Conservation (phyloP, 495 filamentous ascomycete species). For the Lasiosphaeris hirsuta region DNA sequence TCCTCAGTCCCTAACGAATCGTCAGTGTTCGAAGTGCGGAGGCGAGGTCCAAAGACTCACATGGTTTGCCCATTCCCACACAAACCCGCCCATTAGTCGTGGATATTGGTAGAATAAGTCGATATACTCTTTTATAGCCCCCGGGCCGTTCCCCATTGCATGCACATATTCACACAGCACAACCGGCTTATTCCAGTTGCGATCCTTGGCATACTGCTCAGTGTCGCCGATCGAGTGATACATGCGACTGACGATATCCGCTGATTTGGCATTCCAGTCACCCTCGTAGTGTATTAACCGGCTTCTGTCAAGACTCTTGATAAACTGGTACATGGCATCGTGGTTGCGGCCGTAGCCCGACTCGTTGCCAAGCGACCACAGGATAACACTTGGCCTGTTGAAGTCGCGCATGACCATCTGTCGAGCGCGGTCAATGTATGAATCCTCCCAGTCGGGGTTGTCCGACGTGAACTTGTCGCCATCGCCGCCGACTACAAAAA, state of each 20-base stretch:
- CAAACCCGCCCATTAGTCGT: conserved; percentile 65
- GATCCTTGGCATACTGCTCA: conserved; percentile 38
- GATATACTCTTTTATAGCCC: conserved; percentile 64
- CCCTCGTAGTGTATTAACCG: conserved; percentile 68
- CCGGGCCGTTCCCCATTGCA: conserved; percentile 75
- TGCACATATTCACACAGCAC: conserved; percentile 69
- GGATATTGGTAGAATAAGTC: conserved; percentile 62
- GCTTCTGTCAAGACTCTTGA: conserved; percentile 53
- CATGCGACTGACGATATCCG: conserved; percentile 67
- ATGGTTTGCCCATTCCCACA: conserved; percentile 78
- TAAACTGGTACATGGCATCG: conserved; percentile 62
- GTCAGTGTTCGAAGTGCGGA: conserved; percentile 10
- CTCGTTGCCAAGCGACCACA: conserved; percentile 75
- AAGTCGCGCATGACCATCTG: conserved; percentile 67
- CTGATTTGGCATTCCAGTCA: conserved; percentile 55
- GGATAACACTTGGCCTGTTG: conserved; percentile 62
- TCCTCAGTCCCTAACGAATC: conserved; percentile 47
- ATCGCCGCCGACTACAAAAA: conserved; percentile 50
- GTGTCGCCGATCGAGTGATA: conserved; percentile 54
- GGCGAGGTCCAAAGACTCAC: conserved; percentile 22
- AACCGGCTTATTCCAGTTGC: conserved; percentile 51
- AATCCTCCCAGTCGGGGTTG: conserved; percentile 64
- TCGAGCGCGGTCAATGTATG: conserved; percentile 66
- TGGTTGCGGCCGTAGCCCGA: conserved; percentile 68
- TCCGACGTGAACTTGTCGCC: conserved; percentile 54